Conservation (phyloP, 1,284 basidiomycete genomes). For the Thecaphora thlaspeos region DNA sequence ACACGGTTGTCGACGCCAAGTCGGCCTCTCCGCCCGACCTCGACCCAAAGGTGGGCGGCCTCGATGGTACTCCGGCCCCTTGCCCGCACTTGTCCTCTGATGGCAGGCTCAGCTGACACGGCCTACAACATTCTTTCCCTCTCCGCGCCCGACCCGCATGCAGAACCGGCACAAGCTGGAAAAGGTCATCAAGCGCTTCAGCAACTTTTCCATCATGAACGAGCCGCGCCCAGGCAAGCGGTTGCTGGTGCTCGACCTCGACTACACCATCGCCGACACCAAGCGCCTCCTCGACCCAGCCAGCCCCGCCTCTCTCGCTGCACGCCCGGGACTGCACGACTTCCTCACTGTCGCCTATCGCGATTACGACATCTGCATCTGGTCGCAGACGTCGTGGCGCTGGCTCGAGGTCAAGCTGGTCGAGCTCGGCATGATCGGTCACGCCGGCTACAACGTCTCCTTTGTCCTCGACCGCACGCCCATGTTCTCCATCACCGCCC, state of each 20-base stretch:
- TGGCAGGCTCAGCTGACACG: too few relatives aligned
- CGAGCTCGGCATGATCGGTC: conserved; percentile 74
- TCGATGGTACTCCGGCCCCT: not conserved
- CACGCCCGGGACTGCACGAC: conserved; percentile 77
- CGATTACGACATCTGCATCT: conserved; percentile 52
- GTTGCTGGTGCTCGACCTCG: conserved; percentile 79
- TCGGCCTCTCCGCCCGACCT: conserved; percentile 11
- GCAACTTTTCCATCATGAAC: conserved; percentile 39
- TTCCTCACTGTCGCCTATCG: conserved; percentile 62
- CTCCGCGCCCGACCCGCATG: too few relatives aligned
- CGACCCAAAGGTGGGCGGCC: conserved; percentile 6
- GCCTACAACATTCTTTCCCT: too few relatives aligned
- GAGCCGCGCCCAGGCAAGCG: conserved; percentile 60
- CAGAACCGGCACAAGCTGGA: conserved; percentile 31
- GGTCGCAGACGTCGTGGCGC: conserved; percentile 72
- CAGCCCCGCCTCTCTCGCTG: conserved; percentile 74
- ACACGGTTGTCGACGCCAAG: conserved; percentile 9
- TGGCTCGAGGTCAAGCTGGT: conserved; percentile 89
- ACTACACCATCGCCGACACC: conserved; percentile 64
- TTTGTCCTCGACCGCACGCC: conserved; percentile 71
- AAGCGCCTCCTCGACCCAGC: conserved; percentile 66
- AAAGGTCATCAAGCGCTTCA: conserved; percentile 40
- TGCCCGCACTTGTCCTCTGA: too few relatives aligned
- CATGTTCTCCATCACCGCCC: conserved; percentile 83
- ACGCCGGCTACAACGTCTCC: conserved; percentile 32